Base-by-base conservation (phyloP, 768 basidiomycete species). In the Pseudohyphozyma bogoriensis region DNA sequence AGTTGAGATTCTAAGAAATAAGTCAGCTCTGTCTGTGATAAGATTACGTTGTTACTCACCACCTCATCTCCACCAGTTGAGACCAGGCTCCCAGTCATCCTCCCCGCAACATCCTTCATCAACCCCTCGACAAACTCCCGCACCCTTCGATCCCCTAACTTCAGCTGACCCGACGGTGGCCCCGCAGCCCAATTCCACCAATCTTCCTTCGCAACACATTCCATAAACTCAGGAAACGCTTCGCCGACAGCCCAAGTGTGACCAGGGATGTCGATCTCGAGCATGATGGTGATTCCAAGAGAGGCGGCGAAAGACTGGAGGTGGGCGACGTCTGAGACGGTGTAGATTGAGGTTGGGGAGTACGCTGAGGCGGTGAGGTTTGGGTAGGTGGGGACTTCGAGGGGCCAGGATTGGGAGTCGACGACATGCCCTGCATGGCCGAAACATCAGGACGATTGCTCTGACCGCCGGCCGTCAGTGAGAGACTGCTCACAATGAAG, bases 111-210 rank as follows among this genome's bases (percentile, higher is more conserved):
- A 1, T 80, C 74, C 0, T 72, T 73, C 68, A 89, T 72, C 18
- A 91, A 68, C 11, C 71, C 73, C 0, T 77, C 70, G 0, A 82
- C 80, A 58, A 87, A 90, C 44, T 80, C 76, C 58, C 81, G 74
- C 11, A 83, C 84, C 2, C 77, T 78, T 1, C 78, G 71, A 8
- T 82, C 78, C 1, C 84, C 83, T 55, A 91, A 78, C 44, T 85
- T 83, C 15, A 90, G 80, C 70, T 91, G 87, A 0, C 89, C 89
- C 0, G 87, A 81, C 0, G 88, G 89, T 1, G 89, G 88, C 63
- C 89, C 78, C 68, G 59, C 33, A 6, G 68, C 68, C 24, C 64
- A 65, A 0, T 15, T 28, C 22, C 46, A 64, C 53, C 59, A 76
- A 67, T 84, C 64, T 75, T 78, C 62, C 0, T 65, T 60, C 24